A percentile compares a stretch with the other conserved stretches of the same genome.
Conservation (phyloP, 495 filamentous ascomycete genomes). For the Elaphomyces granulatus region DNA sequence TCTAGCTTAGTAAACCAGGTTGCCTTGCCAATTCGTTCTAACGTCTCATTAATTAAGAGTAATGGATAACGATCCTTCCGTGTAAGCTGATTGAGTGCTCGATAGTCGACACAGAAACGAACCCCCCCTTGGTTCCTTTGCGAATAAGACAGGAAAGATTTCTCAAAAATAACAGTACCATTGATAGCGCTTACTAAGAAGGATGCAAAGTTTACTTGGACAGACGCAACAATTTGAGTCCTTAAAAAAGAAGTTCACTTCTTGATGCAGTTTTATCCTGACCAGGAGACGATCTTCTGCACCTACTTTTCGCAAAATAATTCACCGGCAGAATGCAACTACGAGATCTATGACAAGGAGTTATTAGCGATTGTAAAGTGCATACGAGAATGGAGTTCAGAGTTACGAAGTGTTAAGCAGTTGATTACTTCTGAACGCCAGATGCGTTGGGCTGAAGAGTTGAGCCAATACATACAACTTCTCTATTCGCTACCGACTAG, state of each 20-base stretch:
- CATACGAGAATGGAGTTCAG: too few relatives aligned
- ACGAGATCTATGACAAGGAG: conserved; percentile 22
- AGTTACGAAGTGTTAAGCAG: too few relatives aligned
- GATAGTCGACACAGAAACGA: too few relatives aligned
- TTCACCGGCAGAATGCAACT: conserved; percentile 12
- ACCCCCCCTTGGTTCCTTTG: too few relatives aligned
- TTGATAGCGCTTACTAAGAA: conserved; percentile 10
- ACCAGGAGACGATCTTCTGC: conserved; percentile 10
- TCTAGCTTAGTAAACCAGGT: too few relatives aligned
- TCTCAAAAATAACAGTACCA: conserved; percentile 6
- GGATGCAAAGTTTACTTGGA: conserved; percentile 5
- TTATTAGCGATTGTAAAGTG: conserved; percentile 21
- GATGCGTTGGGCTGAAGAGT: conserved; percentile 9
- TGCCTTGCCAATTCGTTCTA: too few relatives aligned
- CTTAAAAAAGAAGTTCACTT: conserved; percentile 26
- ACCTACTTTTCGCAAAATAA: conserved; percentile 18
- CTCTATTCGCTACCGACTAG: conserved; percentile 3
- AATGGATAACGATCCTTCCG: too few relatives aligned
- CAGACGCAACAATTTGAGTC: conserved; percentile 55
- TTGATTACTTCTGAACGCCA: conserved; percentile 12
- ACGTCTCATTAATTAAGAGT: too few relatives aligned
- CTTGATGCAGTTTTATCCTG: conserved; percentile 10
- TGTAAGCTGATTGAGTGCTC: too few relatives aligned
- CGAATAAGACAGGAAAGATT: too few relatives aligned
- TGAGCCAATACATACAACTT: conserved; percentile 7